Conservation (phyloP, 768 basidiomycete genomes). For the Mycena galericulata region DNA sequence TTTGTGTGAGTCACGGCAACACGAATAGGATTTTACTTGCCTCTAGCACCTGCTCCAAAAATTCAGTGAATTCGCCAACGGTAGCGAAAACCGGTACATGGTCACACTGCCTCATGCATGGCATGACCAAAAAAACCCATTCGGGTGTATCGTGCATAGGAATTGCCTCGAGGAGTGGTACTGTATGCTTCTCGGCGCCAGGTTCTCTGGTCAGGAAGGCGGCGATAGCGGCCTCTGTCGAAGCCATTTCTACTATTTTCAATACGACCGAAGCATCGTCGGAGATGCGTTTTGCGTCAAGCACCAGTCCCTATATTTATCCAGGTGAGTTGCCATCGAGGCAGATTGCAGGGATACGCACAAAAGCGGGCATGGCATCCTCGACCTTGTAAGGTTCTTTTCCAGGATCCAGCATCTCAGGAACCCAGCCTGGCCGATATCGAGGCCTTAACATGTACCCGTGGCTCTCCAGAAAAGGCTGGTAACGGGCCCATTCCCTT, state of each 20-base stretch:
- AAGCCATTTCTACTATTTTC: not conserved
- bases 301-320: not conserved
- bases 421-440: not conserved
- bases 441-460: not conserved
- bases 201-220: not conserved
- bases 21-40: too few relatives aligned
- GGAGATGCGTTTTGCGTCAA: not conserved
- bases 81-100: not conserved
- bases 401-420: not conserved
- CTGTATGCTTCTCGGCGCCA: not conserved
- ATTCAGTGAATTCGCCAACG: not conserved
- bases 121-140: not conserved
- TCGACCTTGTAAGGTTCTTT: not conserved
- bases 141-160: not conserved
- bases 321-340: too few relatives aligned
- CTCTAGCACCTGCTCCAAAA: slow-evolving; percentile 1
- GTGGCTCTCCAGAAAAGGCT: not conserved
- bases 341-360: too few relatives aligned
- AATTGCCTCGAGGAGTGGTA: not conserved
- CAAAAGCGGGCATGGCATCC: not conserved
- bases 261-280: not conserved
- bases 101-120: not conserved
- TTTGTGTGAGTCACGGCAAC: too few relatives aligned
- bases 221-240: not conserved
- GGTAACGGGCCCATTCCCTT: not conserved